A percentile compares a stretch with the other conserved stretches of the same genome.
Conservation (phyloP, 345 rosid genomes). For the Gossypium mustelinum region DNA sequence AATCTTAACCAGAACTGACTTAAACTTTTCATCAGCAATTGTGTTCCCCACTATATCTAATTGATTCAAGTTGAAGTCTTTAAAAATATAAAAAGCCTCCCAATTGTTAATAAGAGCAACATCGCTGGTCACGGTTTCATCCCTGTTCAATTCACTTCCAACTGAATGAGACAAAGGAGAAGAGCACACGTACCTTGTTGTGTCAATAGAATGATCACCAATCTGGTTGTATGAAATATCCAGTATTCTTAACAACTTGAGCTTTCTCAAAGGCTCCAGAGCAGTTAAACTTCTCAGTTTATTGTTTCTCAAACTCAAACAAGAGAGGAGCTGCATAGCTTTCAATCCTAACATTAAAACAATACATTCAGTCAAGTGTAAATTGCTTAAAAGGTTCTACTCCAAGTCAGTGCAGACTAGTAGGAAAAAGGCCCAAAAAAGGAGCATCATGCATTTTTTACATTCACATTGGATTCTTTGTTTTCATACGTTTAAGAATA, state of each 20-base stretch:
- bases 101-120: constrained; percentile 36
- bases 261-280: constrained; percentile 59
- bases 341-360: constrained; percentile 49
- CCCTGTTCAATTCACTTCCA: constrained; percentile 39
- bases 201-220: constrained; percentile 80
- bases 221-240: constrained; percentile 81
- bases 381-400: neutral
- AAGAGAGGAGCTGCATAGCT: constrained; percentile 73
- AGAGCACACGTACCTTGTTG: constrained; percentile 59
- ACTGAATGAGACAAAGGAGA: constrained; percentile 72
- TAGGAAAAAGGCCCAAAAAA: neutral
- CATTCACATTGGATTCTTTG: neutral
- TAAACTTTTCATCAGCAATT: constrained; percentile 55
- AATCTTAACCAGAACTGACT: constrained; percentile 46
- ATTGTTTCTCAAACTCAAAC: constrained; percentile 70
- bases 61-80: constrained; percentile 56
- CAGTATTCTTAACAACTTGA: constrained; percentile 60
- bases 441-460: neutral
- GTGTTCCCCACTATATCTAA: constrained; percentile 62
- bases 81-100: constrained; percentile 64
- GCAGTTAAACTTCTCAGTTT: constrained; percentile 64
- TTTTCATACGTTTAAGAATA: neutral
- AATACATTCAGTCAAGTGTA: neutral
- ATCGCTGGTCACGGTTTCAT: constrained; percentile 26
- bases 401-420: neutral